A percentile compares a stretch with the other conserved stretches of the same genome.
Conservation (phyloP, 495 filamentous ascomycete species). For the Penicillium turbatum region DNA sequence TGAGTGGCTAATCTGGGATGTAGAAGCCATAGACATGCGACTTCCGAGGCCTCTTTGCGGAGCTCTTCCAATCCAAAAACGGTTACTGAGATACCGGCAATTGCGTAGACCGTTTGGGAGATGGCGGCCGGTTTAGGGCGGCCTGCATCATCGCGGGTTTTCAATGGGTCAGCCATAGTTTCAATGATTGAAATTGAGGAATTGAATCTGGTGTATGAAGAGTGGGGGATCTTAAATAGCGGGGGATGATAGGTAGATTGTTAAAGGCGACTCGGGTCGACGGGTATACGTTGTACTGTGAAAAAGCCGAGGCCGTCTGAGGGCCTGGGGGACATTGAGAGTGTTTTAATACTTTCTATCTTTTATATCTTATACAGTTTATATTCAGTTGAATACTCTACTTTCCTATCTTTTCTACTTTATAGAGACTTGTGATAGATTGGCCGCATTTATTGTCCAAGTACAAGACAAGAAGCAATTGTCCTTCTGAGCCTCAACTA, state of each 20-base stretch:
- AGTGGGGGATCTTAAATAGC: not conserved
- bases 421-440: too few species aligned
- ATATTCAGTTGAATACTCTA: too few species aligned
- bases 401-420: too few species aligned
- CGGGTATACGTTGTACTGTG: constrained; percentile 7
- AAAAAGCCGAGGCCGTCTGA: constrained; percentile 22
- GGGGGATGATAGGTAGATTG: not conserved
- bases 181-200: not conserved
- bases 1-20: constrained; percentile 69
- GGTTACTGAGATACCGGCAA: constrained; percentile 71
- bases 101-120: constrained; percentile 57
- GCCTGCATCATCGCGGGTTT: constrained; percentile 24
- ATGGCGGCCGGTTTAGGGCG: constrained; percentile 38
- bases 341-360: too few species aligned
- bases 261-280: constrained; percentile 17
- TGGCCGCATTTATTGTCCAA: too few species aligned
- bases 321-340: too few species aligned
- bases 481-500: too few species aligned
- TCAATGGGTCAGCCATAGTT: constrained; percentile 39
- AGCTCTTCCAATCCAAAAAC: constrained; percentile 80
- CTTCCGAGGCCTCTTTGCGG: constrained; percentile 36
- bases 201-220: not conserved
- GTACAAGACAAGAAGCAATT: too few species aligned
- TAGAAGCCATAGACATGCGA: constrained; percentile 82
- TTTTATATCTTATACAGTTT: too few species aligned